phyloP scores from a whole-genome alignment of 2,329 filamentous ascomycete species.

The Lizonia empirigonia region DNA sequence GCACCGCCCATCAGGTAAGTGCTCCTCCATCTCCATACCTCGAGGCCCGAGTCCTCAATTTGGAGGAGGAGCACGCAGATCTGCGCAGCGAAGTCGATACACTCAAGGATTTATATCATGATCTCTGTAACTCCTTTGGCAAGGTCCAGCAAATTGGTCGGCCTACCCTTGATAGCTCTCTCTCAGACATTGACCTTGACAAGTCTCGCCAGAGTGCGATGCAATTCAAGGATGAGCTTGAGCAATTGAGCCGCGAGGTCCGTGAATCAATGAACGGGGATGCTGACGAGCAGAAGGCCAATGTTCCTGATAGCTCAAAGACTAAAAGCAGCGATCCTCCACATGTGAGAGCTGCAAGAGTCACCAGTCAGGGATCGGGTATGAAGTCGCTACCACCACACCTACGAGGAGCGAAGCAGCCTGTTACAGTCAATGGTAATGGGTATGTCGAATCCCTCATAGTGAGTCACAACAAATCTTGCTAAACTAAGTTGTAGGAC shows the following conservation, averaged over 20 bases:
- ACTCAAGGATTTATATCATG: conserved; percentile 24
- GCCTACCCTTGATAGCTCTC: conserved; percentile 25
- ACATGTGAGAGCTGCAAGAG: conserved; percentile 8
- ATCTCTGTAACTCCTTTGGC: conserved; percentile 28
- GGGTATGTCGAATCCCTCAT: conserved; percentile 4
- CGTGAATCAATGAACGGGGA: conserved; percentile 9
- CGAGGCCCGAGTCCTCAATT: conserved; percentile 23
- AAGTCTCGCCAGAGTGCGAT: conserved; percentile 21
- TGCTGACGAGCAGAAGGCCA: conserved; percentile 19
- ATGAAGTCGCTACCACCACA: conserved; percentile 28
- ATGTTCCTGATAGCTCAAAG: conserved; percentile 10
- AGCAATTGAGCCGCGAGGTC: conserved; percentile 21
- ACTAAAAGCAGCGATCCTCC: conserved; percentile 10
- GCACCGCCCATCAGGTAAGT: conserved; percentile 23
- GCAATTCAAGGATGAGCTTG: conserved; percentile 23
- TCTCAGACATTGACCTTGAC: conserved; percentile 12
- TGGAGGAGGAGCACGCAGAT: conserved; percentile 23
- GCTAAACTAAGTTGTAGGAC: conserved; percentile 10
- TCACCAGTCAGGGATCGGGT: conserved; percentile 6
- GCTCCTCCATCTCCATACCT: conserved; percentile 20
- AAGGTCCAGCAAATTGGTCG: conserved; percentile 26
- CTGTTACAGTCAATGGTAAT: background rate
- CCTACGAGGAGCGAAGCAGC: conserved; percentile 14
- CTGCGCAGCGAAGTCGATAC: conserved; percentile 23
- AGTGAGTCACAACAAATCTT: background rate